phyloP scores from a whole-genome alignment of 2,329 filamentous ascomycete genomes.

The Falciphora oryzae region DNA sequence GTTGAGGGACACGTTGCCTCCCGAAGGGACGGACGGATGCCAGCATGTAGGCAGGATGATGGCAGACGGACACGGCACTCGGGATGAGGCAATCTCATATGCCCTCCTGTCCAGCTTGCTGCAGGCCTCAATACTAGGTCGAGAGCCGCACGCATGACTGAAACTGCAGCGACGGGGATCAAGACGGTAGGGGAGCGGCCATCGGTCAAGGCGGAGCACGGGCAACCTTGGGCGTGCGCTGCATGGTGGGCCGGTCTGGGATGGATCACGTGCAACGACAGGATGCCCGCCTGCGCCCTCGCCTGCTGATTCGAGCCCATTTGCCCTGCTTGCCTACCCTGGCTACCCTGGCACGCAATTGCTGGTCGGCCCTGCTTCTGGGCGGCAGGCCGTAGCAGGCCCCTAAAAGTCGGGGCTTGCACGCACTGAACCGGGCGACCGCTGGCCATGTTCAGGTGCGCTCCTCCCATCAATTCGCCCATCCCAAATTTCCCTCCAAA shows the following conservation, averaged over 20 bases:
- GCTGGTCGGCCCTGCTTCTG: neutral
- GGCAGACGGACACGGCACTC: no score
- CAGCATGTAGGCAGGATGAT: neutral
- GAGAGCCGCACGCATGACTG: slow-evolving; percentile 3
- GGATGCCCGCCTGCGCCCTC: no score
- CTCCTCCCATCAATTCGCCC: slow-evolving; percentile 2
- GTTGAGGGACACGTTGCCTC: neutral
- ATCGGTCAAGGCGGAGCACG: no score
- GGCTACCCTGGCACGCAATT: slow-evolving; percentile 1
- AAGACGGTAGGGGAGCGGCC: neutral
- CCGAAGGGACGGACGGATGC: neutral
- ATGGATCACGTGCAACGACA: neutral
- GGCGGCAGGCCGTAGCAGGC: neutral
- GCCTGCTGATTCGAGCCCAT: neutral
- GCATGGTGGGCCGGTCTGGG: no score
- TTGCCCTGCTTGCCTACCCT: neutral
- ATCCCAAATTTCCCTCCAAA: slow-evolving; percentile 8
- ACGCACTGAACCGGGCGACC: neutral
- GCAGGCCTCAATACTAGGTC: neutral
- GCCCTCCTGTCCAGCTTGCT: neutral
- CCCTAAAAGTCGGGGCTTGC: neutral
- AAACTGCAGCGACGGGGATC: neutral
- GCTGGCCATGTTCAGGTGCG: neutral
- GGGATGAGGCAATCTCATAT: neutral
- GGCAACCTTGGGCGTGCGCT: no score